Evolutionary conservation across 2,329 filamentous ascomycete species (phyloP), one percentile per base, ranked within the genome.

Genomic region (Sporothrix dimorphospora): DNA sequence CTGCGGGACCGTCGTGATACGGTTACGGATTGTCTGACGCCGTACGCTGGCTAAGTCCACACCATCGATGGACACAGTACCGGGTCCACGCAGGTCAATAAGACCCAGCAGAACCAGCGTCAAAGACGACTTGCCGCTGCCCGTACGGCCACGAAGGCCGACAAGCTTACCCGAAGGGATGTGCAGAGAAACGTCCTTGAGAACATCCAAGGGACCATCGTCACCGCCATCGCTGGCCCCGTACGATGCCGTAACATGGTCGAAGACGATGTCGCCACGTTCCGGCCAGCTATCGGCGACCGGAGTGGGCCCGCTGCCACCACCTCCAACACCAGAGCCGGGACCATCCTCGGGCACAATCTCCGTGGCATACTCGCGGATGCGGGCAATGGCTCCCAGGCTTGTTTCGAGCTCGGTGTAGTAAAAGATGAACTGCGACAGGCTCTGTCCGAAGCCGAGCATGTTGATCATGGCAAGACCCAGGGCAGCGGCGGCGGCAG

Each of bases 61-160:
- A 5, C 42, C 45, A 9, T 67, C 42, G 27, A 67, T 51, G 2
- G 42, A 67, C 9, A 67, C 14, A 1, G 45, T n/a, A 8, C 63
- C 45, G 19, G 61, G 53, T 6, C 57, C 21, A 1, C n/a, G 40
- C 7, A 67, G 24, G 5, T 67, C 27, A 4, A 67, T 7, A 42
- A 67, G 63, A 19, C 63, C 40, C 1, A 67, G 27, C 3, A 67
- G 42, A 3, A 45, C 42, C 42, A 67, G 19, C 12, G 63, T 51
- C 38, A 67, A 12, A 4, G 63, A 67, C 24, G 63, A 34, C 40
- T 67, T 67, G 16, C 63, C 63, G 63, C 63, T 67, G 63, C 63
- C 63, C 3, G 63, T 67, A 0, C 63, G 63, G 63, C 63, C 63
- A 34, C 30, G n/a, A 19, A 67, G 42, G n/a, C 63, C 63, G 9